Base-by-base conservation (phyloP, 2,329 filamentous ascomycete species). In the Alternaria novae-zelandiae region DNA sequence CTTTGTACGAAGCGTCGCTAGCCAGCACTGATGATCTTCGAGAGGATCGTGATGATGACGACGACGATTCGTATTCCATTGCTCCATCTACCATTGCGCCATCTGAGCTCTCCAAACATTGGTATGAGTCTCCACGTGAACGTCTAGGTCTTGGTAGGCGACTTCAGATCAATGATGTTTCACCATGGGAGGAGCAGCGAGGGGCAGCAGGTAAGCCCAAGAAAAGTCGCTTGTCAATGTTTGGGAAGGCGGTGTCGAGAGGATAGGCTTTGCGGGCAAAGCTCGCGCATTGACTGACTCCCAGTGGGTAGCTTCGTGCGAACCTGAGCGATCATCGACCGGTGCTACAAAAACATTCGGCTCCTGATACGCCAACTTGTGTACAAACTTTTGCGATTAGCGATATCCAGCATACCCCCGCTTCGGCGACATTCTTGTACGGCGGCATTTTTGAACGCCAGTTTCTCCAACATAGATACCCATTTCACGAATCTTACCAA, bases 131-230 rank as follows among this genome's bases (percentile, higher is more conserved):
- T 57, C 70, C 78, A 23, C 74, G 73, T 23, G 79, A 81, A 64
- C 76, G 78, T 12, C 74, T 80, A 8, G 78, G 78, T 25, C 69
- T 81, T 2, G 78, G 79, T 28, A 72, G 77, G 23, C 71, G 72
- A 15, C 68, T 80, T 57, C 74, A 72, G 21, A 78, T 75, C 68
- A 73, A 69, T 26, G 77, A 76, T 47, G 65, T 66, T 15, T 54
- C 74, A 61, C 78, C 78, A 6, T 80, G 78, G 77, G 78, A 73
- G 47, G 63, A 59, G 25, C 59, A 63, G 54, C 50, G 55, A 46
- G 61, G 62, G 23, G 46, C 59, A 43, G 49, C 59, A 71, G 73
- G 70, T 70, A 77, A 75, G 72, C 65, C 66, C 25, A 78, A 73
- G 65, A 77, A 73, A 62, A 65, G 68, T 56, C 74, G 72, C 32